Evolutionary conservation across 495 filamentous ascomycete species (phyloP).

Genomic region (Xeromyces bisporus): DNA sequence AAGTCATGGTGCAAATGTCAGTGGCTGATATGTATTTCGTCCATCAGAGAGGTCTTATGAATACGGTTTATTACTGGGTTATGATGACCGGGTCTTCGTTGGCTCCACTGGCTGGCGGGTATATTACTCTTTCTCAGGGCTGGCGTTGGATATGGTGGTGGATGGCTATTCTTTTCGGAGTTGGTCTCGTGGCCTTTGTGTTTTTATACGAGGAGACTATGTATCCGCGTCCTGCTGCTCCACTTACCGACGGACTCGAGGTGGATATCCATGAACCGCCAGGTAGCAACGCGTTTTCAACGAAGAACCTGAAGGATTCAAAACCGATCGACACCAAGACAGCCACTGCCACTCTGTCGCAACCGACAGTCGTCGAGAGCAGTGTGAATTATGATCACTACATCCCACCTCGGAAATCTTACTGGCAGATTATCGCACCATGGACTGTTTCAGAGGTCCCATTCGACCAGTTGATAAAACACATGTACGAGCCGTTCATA

Average conservation of each 20-base stretch:
- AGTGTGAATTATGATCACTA: not conserved
- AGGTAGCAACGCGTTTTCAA: not conserved
- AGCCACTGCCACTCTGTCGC: too few species aligned
- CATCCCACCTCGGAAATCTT: conserved; percentile 8
- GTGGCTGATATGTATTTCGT: conserved; percentile 33
- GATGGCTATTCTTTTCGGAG: conserved; percentile 27
- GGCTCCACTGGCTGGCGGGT: conserved; percentile 27
- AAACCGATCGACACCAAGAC: too few species aligned
- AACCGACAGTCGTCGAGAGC: not conserved
- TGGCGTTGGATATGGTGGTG: conserved; percentile 40
- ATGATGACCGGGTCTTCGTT: conserved; percentile 17
- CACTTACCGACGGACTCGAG: not conserved
- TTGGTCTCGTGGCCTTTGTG: conserved; percentile 17
- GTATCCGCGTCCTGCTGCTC: conserved; percentile 2
- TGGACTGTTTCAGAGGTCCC: conserved; percentile 12
- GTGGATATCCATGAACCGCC: not conserved
- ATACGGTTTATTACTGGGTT: conserved; percentile 21
- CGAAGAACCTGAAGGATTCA: not conserved
- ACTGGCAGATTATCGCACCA: conserved; percentile 12
- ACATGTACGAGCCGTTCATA: conserved; percentile 12
- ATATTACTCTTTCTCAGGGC: conserved; percentile 24
- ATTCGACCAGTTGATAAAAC: conserved; percentile 4
- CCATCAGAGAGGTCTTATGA: conserved; percentile 27
- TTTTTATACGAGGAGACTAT: conserved; percentile 31
- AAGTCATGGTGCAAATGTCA: conserved; percentile 30